Base-by-base conservation (phyloP, 2,329 filamentous ascomycete genomes). In the Colletotrichum melonis region DNA sequence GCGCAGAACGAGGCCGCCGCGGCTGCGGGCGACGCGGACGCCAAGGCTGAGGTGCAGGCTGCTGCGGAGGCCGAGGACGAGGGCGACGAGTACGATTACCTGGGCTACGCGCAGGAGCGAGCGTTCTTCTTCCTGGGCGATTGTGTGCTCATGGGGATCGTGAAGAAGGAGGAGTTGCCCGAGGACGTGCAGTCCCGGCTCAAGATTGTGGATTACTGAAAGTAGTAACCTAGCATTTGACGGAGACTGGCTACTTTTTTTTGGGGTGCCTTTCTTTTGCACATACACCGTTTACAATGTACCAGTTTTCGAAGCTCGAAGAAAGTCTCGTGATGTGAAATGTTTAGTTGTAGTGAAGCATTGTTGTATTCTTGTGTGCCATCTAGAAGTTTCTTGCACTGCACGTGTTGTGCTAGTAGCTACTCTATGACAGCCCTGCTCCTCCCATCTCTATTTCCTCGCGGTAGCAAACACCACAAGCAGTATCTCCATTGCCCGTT, bases 121-220 rank as follows among this genome's bases (percentile, higher is more conserved):
- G 95, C 95, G 0, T 87, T 97, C 84, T 97, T 98, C 83, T 97
- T 99, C 84, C 97, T 96, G 94, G 95, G 95, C 1, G 97, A 99
- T 84, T 92, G 95, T 65, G 85, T 98, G 69, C 85, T 88, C 68
- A 83, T 97, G 82, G 95, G 95, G 0, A 83, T 99, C 52, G 87
- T 97, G 52, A 91, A 89, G 80, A 82, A 87, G 74, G 92, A 95
- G 76, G 95, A 98, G 28, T 83, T 99, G 76, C 95, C 95, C 0
- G 87, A 89, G 76, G 86, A 87, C n/a, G 79, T 97, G 78, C 85
- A 88, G 76, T 80, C 83, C 63, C 88, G 87, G 79, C 80, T 97
- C 73, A 97, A 96, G 86, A 84, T 89, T 74, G 89, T 97, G 28
- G 88, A 92, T 58, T 92, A 91, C 77, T 94, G 35, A 73, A 22